Conservation (phyloP, 2,329 filamentous ascomycete genomes). For the Aspergillus viridinutans region DNA sequence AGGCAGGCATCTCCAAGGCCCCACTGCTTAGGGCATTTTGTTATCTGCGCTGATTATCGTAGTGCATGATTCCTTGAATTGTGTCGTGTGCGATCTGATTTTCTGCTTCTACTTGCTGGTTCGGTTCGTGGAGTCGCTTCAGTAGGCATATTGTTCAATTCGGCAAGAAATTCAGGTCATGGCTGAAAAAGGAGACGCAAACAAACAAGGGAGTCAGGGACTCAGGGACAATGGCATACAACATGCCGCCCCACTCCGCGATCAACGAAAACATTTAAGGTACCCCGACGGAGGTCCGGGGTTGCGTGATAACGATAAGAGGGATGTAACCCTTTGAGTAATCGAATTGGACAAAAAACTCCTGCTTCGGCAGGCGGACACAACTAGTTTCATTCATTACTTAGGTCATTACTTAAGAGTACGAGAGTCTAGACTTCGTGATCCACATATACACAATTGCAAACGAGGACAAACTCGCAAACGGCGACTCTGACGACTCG, state of each 20-base stretch:
- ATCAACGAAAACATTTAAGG: background rate
- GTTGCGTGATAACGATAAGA: background rate
- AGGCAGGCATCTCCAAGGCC: background rate
- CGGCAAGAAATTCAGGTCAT: no score
- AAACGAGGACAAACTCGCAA: no score
- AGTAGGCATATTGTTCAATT: no score
- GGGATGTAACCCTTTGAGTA: background rate
- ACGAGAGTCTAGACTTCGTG: no score
- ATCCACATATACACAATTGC: background rate
- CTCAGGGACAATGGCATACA: background rate
- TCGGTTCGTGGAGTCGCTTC: no score
- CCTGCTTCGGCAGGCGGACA: background rate
- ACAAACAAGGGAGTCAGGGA: background rate
- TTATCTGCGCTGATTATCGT: background rate
- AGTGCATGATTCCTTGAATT: no score
- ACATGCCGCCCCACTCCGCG: background rate
- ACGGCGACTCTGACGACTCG: no score
- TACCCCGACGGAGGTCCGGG: background rate
- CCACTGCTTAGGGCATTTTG: no score
- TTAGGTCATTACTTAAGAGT: background rate
- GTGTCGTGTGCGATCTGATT: no score
- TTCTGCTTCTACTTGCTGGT: no score
- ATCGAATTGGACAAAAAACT: background rate
- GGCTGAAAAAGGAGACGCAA: background rate
- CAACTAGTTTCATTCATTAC: background rate